Percentiles rank a stretch among this genome's conserved stretches.
phyloP scores from a whole-genome alignment of 805 yeast genomes.

The Kluyveromyces dobzhanskii region DNA sequence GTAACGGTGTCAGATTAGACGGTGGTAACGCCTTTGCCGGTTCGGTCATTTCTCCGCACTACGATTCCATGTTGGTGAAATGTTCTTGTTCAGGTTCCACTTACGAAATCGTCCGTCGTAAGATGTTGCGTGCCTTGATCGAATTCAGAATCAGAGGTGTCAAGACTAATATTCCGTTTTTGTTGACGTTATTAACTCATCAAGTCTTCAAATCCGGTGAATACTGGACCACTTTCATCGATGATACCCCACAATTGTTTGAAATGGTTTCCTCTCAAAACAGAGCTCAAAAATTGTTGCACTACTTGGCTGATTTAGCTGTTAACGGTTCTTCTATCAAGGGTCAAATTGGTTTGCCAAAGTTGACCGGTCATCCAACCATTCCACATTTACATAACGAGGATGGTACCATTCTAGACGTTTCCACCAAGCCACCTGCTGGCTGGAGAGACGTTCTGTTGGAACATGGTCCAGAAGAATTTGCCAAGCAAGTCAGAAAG shows the following conservation, averaged over 20 bases:
- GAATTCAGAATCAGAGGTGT: conserved; percentile 99
- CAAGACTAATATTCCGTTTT: conserved; percentile 95
- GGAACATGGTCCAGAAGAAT: conserved; percentile 79
- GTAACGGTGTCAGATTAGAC: conserved; percentile 97
- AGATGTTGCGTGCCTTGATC: conserved; percentile 93
- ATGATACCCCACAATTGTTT: conserved; percentile 94
- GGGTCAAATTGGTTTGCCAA: conserved; percentile 93
- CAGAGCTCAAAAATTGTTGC: conserved; percentile 90
- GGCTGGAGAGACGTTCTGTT: conserved; percentile 92
- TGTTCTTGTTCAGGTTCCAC: conserved; percentile 97
- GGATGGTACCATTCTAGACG: conserved; percentile 54
- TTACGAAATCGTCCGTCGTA: conserved; percentile 92
- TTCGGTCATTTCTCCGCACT: conserved; percentile 91
- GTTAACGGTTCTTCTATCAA: conserved; percentile 94
- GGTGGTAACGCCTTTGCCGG: conserved; percentile 99
- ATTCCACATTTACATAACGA: conserved; percentile 65
- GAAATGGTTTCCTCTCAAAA: conserved; percentile 91
- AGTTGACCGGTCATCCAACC: conserved; percentile 63
- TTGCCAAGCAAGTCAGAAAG: conserved; percentile 79
- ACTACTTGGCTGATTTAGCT: conserved; percentile 85
- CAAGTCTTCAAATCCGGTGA: conserved; percentile 77
- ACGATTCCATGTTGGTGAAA: conserved; percentile 96
- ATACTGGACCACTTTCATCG: conserved; percentile 98
- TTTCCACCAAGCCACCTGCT: conserved; percentile 41
- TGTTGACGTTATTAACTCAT: conserved; percentile 83